Evolutionary conservation across 345 rosid species (phyloP).

Genomic region (Leavenworthia alabamica): DNA sequence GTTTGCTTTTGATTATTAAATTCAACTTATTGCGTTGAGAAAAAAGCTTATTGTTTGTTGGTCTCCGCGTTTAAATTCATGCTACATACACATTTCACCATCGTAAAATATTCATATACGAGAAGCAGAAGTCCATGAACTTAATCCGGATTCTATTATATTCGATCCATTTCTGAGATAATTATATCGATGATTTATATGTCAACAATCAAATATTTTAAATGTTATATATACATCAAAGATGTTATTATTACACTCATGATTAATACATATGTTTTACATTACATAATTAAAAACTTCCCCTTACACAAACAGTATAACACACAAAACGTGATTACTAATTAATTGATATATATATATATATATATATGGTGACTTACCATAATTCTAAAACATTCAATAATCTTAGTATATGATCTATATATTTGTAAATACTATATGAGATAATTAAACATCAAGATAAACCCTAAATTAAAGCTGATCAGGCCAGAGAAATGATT

Average conservation of each 20-base stretch:
- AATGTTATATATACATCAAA: background rate
- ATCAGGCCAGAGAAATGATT: conserved; percentile 47
- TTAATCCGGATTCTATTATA: background rate
- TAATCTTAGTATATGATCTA: too few species aligned
- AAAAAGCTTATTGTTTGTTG: too few species aligned
- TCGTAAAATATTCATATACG: background rate
- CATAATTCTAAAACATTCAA: background rate
- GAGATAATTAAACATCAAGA: background rate
- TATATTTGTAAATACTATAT: too few species aligned
- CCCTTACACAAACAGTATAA: background rate
- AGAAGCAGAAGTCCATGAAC: background rate
- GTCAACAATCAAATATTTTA: background rate
- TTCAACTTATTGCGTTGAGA: background rate
- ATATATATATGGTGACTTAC: background rate
- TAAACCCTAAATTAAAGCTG: conserved; percentile 27
- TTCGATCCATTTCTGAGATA: background rate
- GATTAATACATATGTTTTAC: conserved; percentile 6
- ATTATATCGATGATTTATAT: background rate
- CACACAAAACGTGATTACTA: background rate
- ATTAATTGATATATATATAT: background rate
- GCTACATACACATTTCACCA: background rate
- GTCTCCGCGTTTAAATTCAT: background rate
- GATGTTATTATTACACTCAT: background rate
- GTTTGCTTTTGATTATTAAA: background rate
- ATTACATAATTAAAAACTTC: background rate